phyloP scores from a whole-genome alignment of 306 rosid genomes.

The Aeschynomene evenia region DNA sequence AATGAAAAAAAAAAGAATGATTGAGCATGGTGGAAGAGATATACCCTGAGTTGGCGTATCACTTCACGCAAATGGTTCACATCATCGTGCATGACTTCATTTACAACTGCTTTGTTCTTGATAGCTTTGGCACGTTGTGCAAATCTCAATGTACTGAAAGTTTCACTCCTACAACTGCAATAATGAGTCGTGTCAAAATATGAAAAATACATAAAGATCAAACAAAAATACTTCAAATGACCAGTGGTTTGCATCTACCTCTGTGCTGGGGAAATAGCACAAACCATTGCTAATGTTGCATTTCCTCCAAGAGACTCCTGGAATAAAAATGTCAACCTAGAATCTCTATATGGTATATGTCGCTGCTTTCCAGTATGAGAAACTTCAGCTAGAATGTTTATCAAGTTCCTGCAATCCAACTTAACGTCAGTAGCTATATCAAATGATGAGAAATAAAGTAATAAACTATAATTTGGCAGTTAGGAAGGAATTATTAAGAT shows the following conservation, averaged over 20 bases:
- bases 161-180: slow-evolving; percentile 84
- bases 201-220: background rate
- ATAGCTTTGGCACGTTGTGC: slow-evolving; percentile 89
- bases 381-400: slow-evolving; percentile 93
- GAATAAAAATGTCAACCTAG: slow-evolving; percentile 81
- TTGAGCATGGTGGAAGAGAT: slow-evolving; percentile 20
- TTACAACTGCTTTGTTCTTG: slow-evolving; percentile 87
- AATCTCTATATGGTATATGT: slow-evolving; percentile 93
- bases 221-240: background rate
- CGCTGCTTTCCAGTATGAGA: slow-evolving; percentile 92
- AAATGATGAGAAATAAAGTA: slow-evolving; percentile 9
- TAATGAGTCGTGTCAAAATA: slow-evolving; percentile 35
- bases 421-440: slow-evolving; percentile 17
- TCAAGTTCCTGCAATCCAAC: slow-evolving; percentile 75
- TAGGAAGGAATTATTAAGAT: slow-evolving; percentile 14
- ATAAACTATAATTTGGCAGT: slow-evolving; percentile 1
- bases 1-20: too few relatives aligned
- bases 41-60: slow-evolving; percentile 83
- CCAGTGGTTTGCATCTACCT: slow-evolving; percentile 47
- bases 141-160: slow-evolving; percentile 86
- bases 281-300: slow-evolving; percentile 87
- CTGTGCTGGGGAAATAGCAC: slow-evolving; percentile 87
- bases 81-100: slow-evolving; percentile 80
- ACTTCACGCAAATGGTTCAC: slow-evolving; percentile 84
- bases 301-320: slow-evolving; percentile 99